Evolutionary conservation across 495 filamentous ascomycete genomes (phyloP).

Genomic region (Podospora anserina): DNA sequence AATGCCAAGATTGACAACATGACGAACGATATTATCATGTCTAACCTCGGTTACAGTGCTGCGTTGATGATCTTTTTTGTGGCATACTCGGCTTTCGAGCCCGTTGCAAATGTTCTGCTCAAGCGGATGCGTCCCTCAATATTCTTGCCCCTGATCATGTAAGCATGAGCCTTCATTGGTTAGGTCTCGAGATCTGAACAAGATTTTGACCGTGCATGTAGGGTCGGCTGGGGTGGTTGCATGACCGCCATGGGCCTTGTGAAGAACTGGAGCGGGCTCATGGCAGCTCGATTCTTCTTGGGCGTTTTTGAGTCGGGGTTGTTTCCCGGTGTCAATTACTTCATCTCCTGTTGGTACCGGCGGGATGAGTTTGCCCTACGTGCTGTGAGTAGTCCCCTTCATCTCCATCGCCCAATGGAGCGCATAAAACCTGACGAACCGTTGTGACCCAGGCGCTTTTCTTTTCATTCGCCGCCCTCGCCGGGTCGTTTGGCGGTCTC

Average conservation of each 20-base stretch:
- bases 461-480: slow-evolving; percentile 81
- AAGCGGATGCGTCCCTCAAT: slow-evolving; percentile 60
- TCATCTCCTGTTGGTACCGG: slow-evolving; percentile 84
- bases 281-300: slow-evolving; percentile 82
- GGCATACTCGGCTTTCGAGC: slow-evolving; percentile 84
- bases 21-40: slow-evolving; percentile 53
- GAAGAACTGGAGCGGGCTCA: slow-evolving; percentile 70
- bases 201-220: slow-evolving; percentile 16
- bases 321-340: slow-evolving; percentile 84
- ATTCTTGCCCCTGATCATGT: slow-evolving; percentile 67
- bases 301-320: slow-evolving; percentile 81
- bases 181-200: too few species aligned
- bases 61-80: slow-evolving; percentile 87
- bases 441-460: slow-evolving; percentile 61
- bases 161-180: slow-evolving; percentile 29
- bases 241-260: slow-evolving; percentile 88
- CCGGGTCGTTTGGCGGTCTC: slow-evolving; percentile 82
- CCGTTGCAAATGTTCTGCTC: slow-evolving; percentile 81
- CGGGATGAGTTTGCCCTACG: slow-evolving; percentile 71
- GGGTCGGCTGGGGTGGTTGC: slow-evolving; percentile 64
- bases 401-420: neutral
- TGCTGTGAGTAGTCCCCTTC: slow-evolving; percentile 37
- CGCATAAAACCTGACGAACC: neutral
- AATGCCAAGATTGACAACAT: slow-evolving; percentile 84
- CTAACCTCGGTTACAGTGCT: slow-evolving; percentile 65